Base-by-base conservation (phyloP, 768 basidiomycete genomes). In the Mycena albidolilacea region DNA sequence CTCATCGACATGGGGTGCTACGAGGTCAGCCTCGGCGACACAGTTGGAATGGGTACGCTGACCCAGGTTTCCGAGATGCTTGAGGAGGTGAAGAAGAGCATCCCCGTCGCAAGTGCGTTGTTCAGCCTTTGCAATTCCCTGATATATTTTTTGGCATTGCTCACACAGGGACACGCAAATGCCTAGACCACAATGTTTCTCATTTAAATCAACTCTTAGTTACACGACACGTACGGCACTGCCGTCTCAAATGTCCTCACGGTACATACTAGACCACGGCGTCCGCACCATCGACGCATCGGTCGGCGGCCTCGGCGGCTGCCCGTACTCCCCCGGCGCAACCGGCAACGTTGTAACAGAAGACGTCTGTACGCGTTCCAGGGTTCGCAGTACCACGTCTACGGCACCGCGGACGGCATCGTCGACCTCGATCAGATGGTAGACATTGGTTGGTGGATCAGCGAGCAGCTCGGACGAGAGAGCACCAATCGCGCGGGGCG, bases 291-390 rank as follows among this genome's bases (percentile, higher is more conserved):
- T 99, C 54, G 97, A 94, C 78, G 86, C 94, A 2, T 92, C 93
- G 0, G 90, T 98, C 19, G 96, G 93, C 19, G 97, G 97, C 0
- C 90, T 98, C 1, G 97, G 97, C 4, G 96, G 97, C 19, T 98
- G 97, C 78, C 97, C 97, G 5, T 99, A 95, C 82, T 96, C 97
- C 1, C 97, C 97, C 2, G 97, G 97, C 7, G 97, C 97, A 15
- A 97, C 96, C 0, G 97, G 97, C 17, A 98, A 98, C 76, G 95
- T 98, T 17, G 92, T 95, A 0, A 98, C 97, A 0, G 97, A 99
- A 77, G 95, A 97, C 76, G 90, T 30, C 85, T 97, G 10, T 96
- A 98, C 74, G 93, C 94, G 0, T 87, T 99, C 10, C 88, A 86
- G 76, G 91, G 83, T 62, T 92, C 91, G 11, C 86, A 83, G 58